Evolutionary conservation across 2,329 filamentous ascomycete species (phyloP).

Genomic region (Diaporthe helianthi): DNA sequence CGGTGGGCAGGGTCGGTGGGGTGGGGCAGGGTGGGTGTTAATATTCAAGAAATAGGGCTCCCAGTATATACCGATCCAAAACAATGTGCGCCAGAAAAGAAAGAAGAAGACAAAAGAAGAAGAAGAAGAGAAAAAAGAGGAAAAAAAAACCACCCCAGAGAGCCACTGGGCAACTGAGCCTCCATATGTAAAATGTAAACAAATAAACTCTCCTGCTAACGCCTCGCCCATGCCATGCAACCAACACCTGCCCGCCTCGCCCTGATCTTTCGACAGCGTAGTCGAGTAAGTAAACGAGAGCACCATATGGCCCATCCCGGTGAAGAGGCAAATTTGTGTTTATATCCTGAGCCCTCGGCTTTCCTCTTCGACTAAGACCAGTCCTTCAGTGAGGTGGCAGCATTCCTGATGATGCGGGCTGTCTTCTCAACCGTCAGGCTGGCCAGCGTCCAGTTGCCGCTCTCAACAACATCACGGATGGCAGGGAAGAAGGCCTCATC

Average conservation of each 20-base stretch:
- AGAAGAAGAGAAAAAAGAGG: too few species aligned
- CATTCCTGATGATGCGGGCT: conserved; percentile 69
- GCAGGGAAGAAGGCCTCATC: conserved; percentile 78
- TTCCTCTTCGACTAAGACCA: conserved; percentile 17
- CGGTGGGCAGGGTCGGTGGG: too few species aligned
- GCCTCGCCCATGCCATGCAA: conserved; percentile 32
- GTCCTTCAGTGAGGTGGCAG: conserved; percentile 48
- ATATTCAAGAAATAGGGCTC: conserved; percentile 13
- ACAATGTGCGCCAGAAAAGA: conserved; percentile 8
- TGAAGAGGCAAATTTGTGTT: not conserved
- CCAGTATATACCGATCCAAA: not conserved
- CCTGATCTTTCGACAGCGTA: not conserved
- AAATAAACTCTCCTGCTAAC: conserved; percentile 21
- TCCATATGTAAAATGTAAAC: not conserved
- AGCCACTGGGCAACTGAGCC: not conserved
- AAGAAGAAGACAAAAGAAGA: too few species aligned
- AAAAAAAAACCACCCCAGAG: conserved; percentile 15
- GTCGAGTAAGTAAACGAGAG: not conserved
- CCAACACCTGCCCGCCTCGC: conserved; percentile 5
- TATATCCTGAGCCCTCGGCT: not conserved
- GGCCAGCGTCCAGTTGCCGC: conserved; percentile 72
- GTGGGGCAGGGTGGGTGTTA: too few species aligned
- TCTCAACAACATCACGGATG: conserved; percentile 81
- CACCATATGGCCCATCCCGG: not conserved
- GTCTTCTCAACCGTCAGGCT: conserved; percentile 75